Conservation (phyloP, 1,284 basidiomycete species). For the Termitomyces sp. region DNA sequence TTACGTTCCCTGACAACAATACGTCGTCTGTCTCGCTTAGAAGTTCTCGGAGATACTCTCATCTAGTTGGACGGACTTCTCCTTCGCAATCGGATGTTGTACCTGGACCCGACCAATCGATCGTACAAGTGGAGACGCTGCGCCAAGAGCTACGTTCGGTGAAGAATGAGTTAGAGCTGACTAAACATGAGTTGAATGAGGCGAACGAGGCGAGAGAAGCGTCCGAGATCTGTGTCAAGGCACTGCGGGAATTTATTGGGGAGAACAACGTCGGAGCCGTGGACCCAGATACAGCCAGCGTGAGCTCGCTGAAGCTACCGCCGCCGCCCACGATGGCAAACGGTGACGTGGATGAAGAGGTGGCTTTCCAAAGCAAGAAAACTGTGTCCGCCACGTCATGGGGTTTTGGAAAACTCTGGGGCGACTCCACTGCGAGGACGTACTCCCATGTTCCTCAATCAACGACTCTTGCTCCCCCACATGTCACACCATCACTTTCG, state of each 20-base stretch:
- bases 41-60: slow-evolving; percentile 44
- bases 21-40: slow-evolving; percentile 22
- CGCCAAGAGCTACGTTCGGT: slow-evolving; percentile 56
- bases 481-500: slow-evolving; percentile 20
- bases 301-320: slow-evolving; percentile 39
- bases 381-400: slow-evolving; percentile 32
- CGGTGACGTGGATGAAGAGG: slow-evolving; percentile 34
- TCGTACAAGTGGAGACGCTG: slow-evolving; percentile 50
- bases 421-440: slow-evolving; percentile 18
- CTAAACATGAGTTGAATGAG: slow-evolving; percentile 66
- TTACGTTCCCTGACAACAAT: slow-evolving; percentile 24
- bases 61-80: slow-evolving; percentile 45
- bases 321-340: slow-evolving; percentile 50
- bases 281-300: slow-evolving; percentile 19
- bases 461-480: slow-evolving; percentile 12
- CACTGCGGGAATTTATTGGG: slow-evolving; percentile 80
- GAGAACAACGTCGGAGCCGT: slow-evolving; percentile 53
- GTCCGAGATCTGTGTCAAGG: slow-evolving; percentile 80
- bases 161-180: slow-evolving; percentile 57
- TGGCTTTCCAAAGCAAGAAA: slow-evolving; percentile 24
- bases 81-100: slow-evolving; percentile 33
- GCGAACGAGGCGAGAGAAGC: slow-evolving; percentile 81
- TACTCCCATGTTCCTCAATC: slow-evolving; percentile 7
- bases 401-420: slow-evolving; percentile 64
- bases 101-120: slow-evolving; percentile 18